Base-by-base conservation (phyloP, 1,284 basidiomycete genomes). In the Ustilago trichophora region DNA sequence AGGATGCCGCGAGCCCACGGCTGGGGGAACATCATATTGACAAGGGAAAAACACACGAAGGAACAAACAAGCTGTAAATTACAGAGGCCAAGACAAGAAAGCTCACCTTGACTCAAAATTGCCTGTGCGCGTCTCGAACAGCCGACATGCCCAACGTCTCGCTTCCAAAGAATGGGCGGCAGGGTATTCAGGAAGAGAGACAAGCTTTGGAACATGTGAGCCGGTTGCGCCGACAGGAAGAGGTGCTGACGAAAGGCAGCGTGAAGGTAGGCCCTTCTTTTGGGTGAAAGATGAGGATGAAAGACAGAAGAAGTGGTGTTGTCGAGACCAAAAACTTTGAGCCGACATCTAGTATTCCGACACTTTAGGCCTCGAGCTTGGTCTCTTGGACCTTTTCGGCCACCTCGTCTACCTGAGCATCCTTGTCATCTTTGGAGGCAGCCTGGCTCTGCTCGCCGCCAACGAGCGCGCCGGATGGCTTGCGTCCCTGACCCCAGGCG, bases 401-500 rank as follows among this genome's bases (percentile, higher is more conserved):
- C 31, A 69, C 54, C 33, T 63, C 43, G 59, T 69, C 59, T n/a
- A 53, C 65, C 38, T 69, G 24, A 38, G 37, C 47, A 15, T 64
- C 49, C 45, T 51, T 42, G n/a, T 58, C 31, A 7, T 55, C 40
- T 7, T 38, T 37, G 24, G 33, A 19, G 11, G 37, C 38, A n/a
- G 47, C 35, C 6, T 42, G 35, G 53, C 29, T 36, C 34, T 54
- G 49, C 42, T 58, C 55, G 18, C 40, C 59, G 36, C 48, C 55
- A 7, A 55, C 68, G 11, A 77, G 70, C 2, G 73, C 73, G 21
- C 75, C 75, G 9, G 63, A 64, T 19, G 75, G 69, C 57, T 75
- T 77, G 18, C 75, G 66, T 45, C 73, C 75, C 21, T 57, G 53
- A 19, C 75, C 75, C 75, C 75, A 77, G 7, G 75, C 75, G 18